Base-by-base conservation (phyloP, 2,329 filamentous ascomycete genomes). In the Ophiocordyceps robertsii region DNA sequence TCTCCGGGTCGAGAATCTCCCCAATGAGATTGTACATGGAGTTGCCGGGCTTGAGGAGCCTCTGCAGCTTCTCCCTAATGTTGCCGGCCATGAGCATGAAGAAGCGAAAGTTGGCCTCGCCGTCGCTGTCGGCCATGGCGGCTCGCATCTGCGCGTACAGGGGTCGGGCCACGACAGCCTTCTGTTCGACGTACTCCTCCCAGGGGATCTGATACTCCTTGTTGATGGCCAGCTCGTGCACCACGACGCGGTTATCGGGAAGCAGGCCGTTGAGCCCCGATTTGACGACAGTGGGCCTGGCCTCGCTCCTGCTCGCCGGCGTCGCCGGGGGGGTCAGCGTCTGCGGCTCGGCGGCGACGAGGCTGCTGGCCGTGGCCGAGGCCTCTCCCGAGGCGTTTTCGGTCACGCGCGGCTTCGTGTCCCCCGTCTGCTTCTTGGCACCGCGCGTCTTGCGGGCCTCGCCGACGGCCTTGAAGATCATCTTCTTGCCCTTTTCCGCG, bases 201-300 rank as follows among this genome's bases (percentile, higher is more conserved):
- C 69, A 63, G 3, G 84, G 79, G 38, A 90, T 80, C 39, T 81
- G 77, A 56, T 82, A 90, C 50, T 87, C 80, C 51, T 78, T 80
- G 59, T 90, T 84, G 50, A 92, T 82, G 9, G 83, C 80, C 37
- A 92, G 65, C 61, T 90, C 85, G 56, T 90, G 85, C 1, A 87
- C 80, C 14, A 90, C 68, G 11, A 84, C 65, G 24, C 85, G 72
- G 52, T 90, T 92, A 45, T 81, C 74, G 0, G 84, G 84, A 38
- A 89, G 67, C 63, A 68, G 73, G 47, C 61, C 73, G 59, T 57
- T 69, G 51, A 61, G 72, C 39, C 52, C 73, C 1, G 59, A 54
- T 45, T 66, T 64, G 6, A 56, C 42, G 4, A 55, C 53, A 9
- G 54, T 48, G n/a, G 58, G 57, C 49, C 63, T 65, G n/a, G 56